These are phyloP conservation scores for Geosmithia morbida DNA, from an alignment of 2,329 filamentous ascomycete species.

Conservation along the genomic window DNA sequence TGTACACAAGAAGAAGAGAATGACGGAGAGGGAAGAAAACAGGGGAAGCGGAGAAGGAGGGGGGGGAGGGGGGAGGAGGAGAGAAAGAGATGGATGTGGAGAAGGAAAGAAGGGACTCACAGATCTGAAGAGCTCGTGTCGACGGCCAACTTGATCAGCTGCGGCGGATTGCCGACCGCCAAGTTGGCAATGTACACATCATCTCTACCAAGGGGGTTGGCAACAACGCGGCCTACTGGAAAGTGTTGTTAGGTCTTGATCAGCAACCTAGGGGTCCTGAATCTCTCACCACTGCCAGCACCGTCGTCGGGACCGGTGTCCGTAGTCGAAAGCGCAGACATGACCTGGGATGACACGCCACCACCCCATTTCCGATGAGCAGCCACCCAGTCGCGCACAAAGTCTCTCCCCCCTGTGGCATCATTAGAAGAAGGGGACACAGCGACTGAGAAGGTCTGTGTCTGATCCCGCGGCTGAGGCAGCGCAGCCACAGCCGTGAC, in stretches of 20 bases:
- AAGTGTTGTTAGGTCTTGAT: too few species aligned
- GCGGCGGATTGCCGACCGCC: slow-evolving; percentile 30
- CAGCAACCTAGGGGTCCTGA: background rate
- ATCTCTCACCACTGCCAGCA: slow-evolving; percentile 1
- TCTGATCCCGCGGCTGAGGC: too few species aligned
- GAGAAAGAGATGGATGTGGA: too few species aligned
- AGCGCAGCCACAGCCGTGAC: too few species aligned
- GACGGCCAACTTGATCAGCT: slow-evolving; percentile 30
- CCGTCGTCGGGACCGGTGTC: slow-evolving; percentile 7
- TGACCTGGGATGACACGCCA: slow-evolving; percentile 6
- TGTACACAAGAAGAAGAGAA: too few species aligned
- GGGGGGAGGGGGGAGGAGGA: too few species aligned
- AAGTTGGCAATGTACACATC: slow-evolving; percentile 27
- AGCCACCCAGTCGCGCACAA: slow-evolving; percentile 17
- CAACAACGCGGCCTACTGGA: slow-evolving; percentile 15
- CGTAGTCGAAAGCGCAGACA: slow-evolving; percentile 12
- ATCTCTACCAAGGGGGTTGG: slow-evolving; percentile 23
- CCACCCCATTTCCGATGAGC: slow-evolving; percentile 19
- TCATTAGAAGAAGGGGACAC: slow-evolving; percentile 13
- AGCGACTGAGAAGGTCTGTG: background rate
- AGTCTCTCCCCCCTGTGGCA: slow-evolving; percentile 11
- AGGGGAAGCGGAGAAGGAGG: too few species aligned
- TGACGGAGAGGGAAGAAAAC: too few species aligned
- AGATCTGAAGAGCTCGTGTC: slow-evolving; percentile 41
- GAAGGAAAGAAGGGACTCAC: slow-evolving; percentile 31